Conservation (phyloP, 2,329 filamentous ascomycete species). For the Fusarium torreyae region DNA sequence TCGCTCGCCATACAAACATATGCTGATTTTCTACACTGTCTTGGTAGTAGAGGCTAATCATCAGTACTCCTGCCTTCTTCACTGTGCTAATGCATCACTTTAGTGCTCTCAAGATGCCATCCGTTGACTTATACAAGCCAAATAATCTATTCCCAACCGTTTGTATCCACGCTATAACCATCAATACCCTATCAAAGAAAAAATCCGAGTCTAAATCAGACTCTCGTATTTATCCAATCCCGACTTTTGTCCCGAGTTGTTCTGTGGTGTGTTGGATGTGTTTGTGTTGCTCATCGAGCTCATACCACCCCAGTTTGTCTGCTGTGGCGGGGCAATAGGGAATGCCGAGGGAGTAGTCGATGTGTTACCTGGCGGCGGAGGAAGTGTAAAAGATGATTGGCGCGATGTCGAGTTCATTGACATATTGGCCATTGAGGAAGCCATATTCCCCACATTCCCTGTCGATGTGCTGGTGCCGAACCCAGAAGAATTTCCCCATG, state of each 20-base stretch:
- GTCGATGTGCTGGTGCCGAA: conserved; percentile 47
- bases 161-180: conserved; percentile 11
- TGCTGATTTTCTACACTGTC: not conserved
- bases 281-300: conserved; percentile 17
- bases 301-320: conserved; percentile 47
- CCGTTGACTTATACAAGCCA: conserved; percentile 8
- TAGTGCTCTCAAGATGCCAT: not conserved
- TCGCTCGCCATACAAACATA: not conserved
- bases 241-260: conserved; percentile 57
- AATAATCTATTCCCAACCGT: conserved; percentile 14
- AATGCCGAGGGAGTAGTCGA: conserved; percentile 58
- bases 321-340: conserved; percentile 62
- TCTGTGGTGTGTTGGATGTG: conserved; percentile 24
- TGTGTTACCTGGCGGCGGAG: conserved; percentile 65
- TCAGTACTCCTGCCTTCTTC: not conserved
- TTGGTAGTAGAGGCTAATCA: not conserved
- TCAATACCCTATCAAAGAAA: conserved; percentile 1
- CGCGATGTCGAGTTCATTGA: conserved; percentile 62
- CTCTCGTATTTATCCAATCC: conserved; percentile 79
- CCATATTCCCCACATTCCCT: conserved; percentile 57
- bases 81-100: not conserved
- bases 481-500: conserved; percentile 62
- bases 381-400: conserved; percentile 69
- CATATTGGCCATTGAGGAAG: conserved; percentile 64
- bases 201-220: conserved; percentile 63